A percentile compares a stretch with the other conserved stretches of the same genome.
These are phyloP conservation scores for Trichosporon sp. DNA, from an alignment of 1,284 basidiomycete genomes.

Conservation along the genomic window DNA sequence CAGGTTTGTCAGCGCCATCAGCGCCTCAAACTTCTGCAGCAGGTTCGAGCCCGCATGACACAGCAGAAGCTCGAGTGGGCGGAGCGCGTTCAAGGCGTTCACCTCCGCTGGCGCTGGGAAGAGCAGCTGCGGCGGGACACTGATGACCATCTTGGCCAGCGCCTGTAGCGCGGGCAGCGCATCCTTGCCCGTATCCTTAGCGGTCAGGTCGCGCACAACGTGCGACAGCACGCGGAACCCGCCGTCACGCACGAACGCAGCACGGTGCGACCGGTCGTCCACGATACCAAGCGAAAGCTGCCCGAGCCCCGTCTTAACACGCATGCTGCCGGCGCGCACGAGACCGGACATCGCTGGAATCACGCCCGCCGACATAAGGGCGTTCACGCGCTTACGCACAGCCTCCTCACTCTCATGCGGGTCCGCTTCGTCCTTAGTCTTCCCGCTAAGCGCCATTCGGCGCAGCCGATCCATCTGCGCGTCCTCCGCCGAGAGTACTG, in stretches of 20 bases:
- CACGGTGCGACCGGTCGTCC: conserved; percentile 70
- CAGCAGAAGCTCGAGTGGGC: conserved; percentile 68
- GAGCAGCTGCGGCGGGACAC: conserved; percentile 79
- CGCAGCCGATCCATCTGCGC: conserved; percentile 70
- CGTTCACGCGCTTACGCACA: conserved; percentile 58
- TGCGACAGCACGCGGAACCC: conserved; percentile 67
- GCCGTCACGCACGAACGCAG: conserved; percentile 74
- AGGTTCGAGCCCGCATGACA: conserved; percentile 63
- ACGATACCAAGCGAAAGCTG: conserved; percentile 66
- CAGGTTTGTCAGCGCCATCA: conserved; percentile 94
- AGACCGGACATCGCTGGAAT: conserved; percentile 62
- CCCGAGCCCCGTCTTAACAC: conserved; percentile 45
- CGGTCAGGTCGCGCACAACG: conserved; percentile 52
- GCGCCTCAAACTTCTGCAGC: conserved; percentile 82
- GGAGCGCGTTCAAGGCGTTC: conserved; percentile 70
- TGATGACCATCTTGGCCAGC: conserved; percentile 86
- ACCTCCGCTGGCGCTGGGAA: conserved; percentile 67
- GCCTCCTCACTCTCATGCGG: conserved; percentile 56
- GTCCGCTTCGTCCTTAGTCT: conserved; percentile 47
- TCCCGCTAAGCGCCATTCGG: conserved; percentile 58
- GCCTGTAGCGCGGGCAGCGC: conserved; percentile 75
- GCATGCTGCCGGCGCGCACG: conserved; percentile 53
- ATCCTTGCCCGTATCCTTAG: conserved; percentile 25
- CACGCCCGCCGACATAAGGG: conserved; percentile 57
- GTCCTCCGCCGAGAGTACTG: conserved; percentile 69